Evolutionary conservation across 2,329 filamentous ascomycete species (phyloP).

Genomic region (Claviceps sp.): DNA sequence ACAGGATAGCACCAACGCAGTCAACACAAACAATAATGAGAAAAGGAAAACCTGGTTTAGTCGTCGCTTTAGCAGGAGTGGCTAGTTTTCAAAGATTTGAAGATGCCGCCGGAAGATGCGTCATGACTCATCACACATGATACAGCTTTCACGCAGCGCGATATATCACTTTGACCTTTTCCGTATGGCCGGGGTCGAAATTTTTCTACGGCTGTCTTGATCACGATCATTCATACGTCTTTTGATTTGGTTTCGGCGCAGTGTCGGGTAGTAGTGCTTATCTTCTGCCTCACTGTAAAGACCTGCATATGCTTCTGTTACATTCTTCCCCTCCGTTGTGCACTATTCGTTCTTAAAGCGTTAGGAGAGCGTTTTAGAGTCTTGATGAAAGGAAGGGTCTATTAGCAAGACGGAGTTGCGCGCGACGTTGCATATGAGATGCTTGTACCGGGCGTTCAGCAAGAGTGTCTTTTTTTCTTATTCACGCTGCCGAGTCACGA

Average conservation of each 20-base stretch:
- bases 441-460: constrained; percentile 15
- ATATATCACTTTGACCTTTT: background rate
- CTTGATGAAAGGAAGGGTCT: background rate
- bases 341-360: background rate
- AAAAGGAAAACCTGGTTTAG: constrained; percentile 90
- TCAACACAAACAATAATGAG: constrained; percentile 24
- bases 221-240: background rate
- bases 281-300: background rate
- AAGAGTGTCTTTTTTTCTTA: background rate
- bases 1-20: background rate
- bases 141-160: no score
- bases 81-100: constrained; percentile 2
- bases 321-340: constrained; percentile 1
- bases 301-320: background rate
- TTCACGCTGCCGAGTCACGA: background rate
- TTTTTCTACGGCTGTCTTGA: background rate
- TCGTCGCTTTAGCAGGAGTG: constrained; percentile 58
- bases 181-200: background rate
- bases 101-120: background rate
- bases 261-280: background rate
- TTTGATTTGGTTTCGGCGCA: background rate
- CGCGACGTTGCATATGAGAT: constrained; percentile 10
- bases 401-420: no score
- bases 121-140: background rate
- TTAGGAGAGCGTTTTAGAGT: background rate